Conservation (phyloP, 2,329 filamentous ascomycete genomes). For the Claviceps africana region DNA sequence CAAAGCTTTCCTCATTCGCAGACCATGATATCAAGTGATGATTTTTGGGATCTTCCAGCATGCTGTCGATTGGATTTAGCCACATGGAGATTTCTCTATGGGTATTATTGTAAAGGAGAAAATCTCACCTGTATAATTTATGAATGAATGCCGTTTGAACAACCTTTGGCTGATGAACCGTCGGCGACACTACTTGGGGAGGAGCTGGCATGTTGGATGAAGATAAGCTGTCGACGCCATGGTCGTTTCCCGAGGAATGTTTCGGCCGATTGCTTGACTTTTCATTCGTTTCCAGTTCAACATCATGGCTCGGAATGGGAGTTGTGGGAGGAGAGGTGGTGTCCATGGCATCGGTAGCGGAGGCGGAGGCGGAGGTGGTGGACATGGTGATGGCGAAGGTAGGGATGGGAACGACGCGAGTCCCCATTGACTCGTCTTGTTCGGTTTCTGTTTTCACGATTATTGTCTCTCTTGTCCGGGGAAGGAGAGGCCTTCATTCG, state of each 20-base stretch:
- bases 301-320: constrained; percentile 29
- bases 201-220: constrained; percentile 34
- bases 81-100: too few species aligned
- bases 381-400: constrained; percentile 45
- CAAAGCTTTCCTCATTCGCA: constrained; percentile 83
- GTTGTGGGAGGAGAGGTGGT: constrained; percentile 39
- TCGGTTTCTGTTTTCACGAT: background rate
- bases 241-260: constrained; percentile 26
- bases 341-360: constrained; percentile 49
- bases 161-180: constrained; percentile 87
- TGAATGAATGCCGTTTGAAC: constrained; percentile 98
- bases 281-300: constrained; percentile 27
- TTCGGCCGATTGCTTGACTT: constrained; percentile 22
- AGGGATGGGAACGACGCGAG: constrained; percentile 43
- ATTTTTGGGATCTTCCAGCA: constrained; percentile 89
- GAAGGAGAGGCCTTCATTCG: background rate
- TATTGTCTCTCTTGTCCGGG: background rate
- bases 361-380: constrained; percentile 36
- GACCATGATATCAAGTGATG: constrained; percentile 97
- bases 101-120: background rate
- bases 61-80: constrained; percentile 39
- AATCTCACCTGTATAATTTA: constrained; percentile 85
- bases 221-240: constrained; percentile 15
- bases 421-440: constrained; percentile 15
- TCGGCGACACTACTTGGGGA: constrained; percentile 42